Evolutionary conservation across 1,284 basidiomycete species (phyloP), one percentile per base, ranked within the genome.

Genomic region (Cryptococcus depauperatus): DNA sequence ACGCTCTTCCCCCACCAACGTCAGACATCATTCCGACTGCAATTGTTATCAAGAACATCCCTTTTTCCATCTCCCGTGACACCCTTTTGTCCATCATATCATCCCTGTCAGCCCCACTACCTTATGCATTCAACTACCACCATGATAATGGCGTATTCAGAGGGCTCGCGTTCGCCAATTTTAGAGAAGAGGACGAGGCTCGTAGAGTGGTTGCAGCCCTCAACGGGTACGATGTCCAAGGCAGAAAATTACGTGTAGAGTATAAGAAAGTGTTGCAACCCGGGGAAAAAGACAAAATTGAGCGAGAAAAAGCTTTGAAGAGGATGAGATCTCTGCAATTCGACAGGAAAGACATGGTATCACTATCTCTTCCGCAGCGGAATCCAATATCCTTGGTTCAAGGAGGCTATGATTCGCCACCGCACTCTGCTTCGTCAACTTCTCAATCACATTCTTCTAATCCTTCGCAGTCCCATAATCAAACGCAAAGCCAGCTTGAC

Each of bases 101-200:
- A 56, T 95, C 89, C 51, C 75, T 98, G 51, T 79, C 84, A 28
- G 95, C 97, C 61, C 92, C 93, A 48, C 85, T 92, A 18, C 95
- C 95, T n/a, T 98, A 98, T 69, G 95, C 95, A 19, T 99, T 99
- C 80, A 99, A 98, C 72, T 95, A 95, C 66, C 91, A 96, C 68
- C 82, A 91, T 64, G 91, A 95, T 71, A 86, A 89, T 62, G 88
- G 93, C 58, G 84, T 90, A 32, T 99, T 99, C 78, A 85, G 95
- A 51, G 95, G 95, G 16, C 74, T 99, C 43, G 95, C 95, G 2
- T 99, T 99, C 73, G 93, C 95, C 62, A 99, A 99, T 72, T 99
- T 97, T 73, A 83, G 91, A 47, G 84, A 86, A 56, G 74, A 90
- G 3, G 78, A 75, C 4, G 95, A 99, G 63, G 93, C 95, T 0